Evolutionary conservation across 2,329 filamentous ascomycete species (phyloP), one percentile per base, ranked within the genome.

Genomic region (Alternaria brassicae): DNA sequence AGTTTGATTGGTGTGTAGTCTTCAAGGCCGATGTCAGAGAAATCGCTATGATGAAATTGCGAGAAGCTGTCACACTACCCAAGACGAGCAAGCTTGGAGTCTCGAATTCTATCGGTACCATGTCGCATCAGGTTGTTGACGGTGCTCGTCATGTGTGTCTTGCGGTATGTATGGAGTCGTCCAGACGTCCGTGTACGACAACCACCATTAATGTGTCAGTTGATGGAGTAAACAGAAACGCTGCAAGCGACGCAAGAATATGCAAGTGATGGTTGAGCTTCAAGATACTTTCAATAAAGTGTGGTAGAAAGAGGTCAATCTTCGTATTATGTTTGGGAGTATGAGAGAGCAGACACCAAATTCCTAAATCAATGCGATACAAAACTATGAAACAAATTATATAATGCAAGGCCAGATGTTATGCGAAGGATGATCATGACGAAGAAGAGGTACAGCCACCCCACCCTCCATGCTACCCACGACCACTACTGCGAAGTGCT

Each of bases 401-500:
- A 19, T 15, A 4, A n/a, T 10, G 27, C 44, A 21, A 34, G 15
- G 21, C 21, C 1, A 12, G 13, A 28, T 17, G n/a, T 9, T 17
- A 15, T 44, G 44, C 19, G 15, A 12, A 34, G 32, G 19, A 17
- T 5, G 23, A 48, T n/a, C 17, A 12, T 45, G n/a, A 6, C 19
- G 13, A 19, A 13, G 2, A 48, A 34, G 4, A 19, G 6, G 5
- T 17, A 19, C 4, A 48, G 12, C 30, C 13, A 6, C 28, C 19
- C n/a, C 8, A 15, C 28, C 6, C 10, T 1, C 27, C 17, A 21
- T 47, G 42, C 19, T 3, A 23, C 13, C 2, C 32, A 19, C 28
- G 10, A 32, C 44, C 2, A 30, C 4, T 47, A n/a, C 12, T 13
- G 9, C 30, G 28, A 34, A 4, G 19, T 36, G 28, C 47, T 66